Percentiles rank a stretch among this genome's conserved stretches.
phyloP scores from a whole-genome alignment of 495 filamentous ascomycete species.

The Ascodesmis nigricans region DNA sequence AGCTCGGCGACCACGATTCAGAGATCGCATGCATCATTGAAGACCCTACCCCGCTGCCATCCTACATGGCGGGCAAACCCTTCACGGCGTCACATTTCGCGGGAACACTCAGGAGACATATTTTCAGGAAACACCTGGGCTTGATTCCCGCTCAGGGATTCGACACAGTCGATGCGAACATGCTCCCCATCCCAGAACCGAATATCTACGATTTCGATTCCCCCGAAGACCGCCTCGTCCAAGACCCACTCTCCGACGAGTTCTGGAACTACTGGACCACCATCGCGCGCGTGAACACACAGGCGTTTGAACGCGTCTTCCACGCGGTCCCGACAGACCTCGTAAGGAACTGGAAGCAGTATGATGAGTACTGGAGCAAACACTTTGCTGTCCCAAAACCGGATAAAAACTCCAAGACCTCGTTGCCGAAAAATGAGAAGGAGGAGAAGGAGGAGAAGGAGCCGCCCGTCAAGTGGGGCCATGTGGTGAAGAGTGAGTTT shows the following conservation, averaged over 20 bases:
- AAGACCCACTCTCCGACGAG: constrained; percentile 46
- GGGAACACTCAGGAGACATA: constrained; percentile 53
- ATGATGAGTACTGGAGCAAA: constrained; percentile 55
- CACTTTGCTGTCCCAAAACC: constrained; percentile 40
- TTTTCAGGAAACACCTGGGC: constrained; percentile 84
- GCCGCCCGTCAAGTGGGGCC: constrained; percentile 38
- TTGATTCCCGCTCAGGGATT: constrained; percentile 51
- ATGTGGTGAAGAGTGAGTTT: constrained; percentile 69
- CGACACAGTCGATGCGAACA: constrained; percentile 44
- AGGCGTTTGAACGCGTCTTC: constrained; percentile 69
- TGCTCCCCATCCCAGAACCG: constrained; percentile 45
- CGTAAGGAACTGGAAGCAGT: constrained; percentile 63
- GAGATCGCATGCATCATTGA: constrained; percentile 67
- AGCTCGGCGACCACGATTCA: constrained; percentile 58
- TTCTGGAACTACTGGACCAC: constrained; percentile 51
- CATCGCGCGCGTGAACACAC: constrained; percentile 54
- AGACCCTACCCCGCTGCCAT: constrained; percentile 47
- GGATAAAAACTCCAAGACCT: constrained; percentile 25
- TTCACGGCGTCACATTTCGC: constrained; percentile 65
- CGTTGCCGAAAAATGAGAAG: constrained; percentile 14
- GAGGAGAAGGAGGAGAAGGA: constrained; percentile 10
- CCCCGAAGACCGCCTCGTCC: constrained; percentile 47
- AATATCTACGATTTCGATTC: constrained; percentile 72
- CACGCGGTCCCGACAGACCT: constrained; percentile 67
- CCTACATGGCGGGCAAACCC: constrained; percentile 45